Evolutionary conservation across 495 filamentous ascomycete genomes (phyloP).

Genomic region (Hyaloscypha variabilis): DNA sequence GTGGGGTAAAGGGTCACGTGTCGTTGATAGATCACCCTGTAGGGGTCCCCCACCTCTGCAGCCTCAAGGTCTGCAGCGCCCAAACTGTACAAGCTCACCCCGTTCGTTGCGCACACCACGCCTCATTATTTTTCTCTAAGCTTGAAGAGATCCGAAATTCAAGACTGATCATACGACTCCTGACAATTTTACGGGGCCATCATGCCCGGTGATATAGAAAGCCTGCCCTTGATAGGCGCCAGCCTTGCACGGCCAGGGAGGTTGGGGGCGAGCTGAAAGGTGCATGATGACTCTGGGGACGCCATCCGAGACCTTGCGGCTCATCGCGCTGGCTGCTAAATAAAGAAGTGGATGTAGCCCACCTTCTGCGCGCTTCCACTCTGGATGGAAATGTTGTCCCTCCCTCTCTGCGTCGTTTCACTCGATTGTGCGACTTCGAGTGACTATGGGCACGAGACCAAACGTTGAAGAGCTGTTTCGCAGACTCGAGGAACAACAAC

Average conservation of each 20-base stretch:
- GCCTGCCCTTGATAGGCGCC: neutral
- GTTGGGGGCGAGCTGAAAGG: constrained; percentile 8
- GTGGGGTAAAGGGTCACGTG: no score
- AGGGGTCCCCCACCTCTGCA: no score
- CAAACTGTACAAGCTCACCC: neutral
- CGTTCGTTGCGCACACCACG: neutral
- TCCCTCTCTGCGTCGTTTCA: neutral
- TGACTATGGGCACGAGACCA: neutral
- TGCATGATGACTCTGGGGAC: neutral
- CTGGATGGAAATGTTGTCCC: neutral
- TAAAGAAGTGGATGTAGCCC: neutral
- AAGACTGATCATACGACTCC: neutral
- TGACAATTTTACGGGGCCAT: neutral
- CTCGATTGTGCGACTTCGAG: neutral
- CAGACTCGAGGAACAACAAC: constrained; percentile 38
- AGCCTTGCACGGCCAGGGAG: constrained; percentile 3
- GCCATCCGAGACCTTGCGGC: constrained; percentile 8
- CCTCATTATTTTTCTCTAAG: neutral
- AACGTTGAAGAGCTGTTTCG: constrained; percentile 38
- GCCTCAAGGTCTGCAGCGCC: no score
- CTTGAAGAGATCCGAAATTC: neutral
- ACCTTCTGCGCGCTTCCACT: neutral
- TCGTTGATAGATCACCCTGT: no score
- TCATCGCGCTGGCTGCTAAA: neutral
- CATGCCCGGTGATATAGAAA: neutral